Evolutionary conservation across 495 filamentous ascomycete species (phyloP).

Genomic region (Tuber melanosporum): DNA sequence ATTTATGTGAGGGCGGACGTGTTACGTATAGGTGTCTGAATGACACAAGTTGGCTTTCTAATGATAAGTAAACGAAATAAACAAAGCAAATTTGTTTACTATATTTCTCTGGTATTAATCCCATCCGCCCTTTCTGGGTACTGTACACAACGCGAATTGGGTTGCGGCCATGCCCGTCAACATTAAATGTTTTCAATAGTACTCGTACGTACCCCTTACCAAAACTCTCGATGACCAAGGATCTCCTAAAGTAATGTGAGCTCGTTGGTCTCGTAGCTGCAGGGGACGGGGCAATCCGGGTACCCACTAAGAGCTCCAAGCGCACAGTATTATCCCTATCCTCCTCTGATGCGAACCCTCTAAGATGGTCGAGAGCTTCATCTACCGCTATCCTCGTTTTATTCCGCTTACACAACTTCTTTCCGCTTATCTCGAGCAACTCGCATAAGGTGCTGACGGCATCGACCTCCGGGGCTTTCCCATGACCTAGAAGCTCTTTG

Average conservation of each 20-base stretch:
- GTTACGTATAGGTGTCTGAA: neutral
- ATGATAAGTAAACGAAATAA: neutral
- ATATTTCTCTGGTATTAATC: neutral
- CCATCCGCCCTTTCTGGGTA: neutral
- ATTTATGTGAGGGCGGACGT: neutral
- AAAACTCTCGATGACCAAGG: neutral
- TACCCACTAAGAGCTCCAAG: neutral
- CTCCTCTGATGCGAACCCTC: neutral
- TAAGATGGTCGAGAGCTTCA: neutral
- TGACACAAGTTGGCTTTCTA: neutral
- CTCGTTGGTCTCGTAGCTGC: neutral
- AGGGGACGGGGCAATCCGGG: neutral
- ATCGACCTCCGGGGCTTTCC: neutral
- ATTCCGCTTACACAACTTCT: neutral
- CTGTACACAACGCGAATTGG: neutral
- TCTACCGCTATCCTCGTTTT: neutral
- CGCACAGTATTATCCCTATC: neutral
- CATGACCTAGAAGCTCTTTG: neutral
- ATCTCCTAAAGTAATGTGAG: neutral
- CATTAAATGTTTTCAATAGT: neutral
- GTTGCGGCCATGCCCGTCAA: neutral
- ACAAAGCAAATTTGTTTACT: neutral
- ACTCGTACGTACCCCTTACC: neutral
- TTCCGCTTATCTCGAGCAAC: neutral
- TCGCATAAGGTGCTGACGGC: neutral